Base-by-base conservation (phyloP, 2,329 filamentous ascomycete species). In the Cephalotrichum gorgonifer region DNA sequence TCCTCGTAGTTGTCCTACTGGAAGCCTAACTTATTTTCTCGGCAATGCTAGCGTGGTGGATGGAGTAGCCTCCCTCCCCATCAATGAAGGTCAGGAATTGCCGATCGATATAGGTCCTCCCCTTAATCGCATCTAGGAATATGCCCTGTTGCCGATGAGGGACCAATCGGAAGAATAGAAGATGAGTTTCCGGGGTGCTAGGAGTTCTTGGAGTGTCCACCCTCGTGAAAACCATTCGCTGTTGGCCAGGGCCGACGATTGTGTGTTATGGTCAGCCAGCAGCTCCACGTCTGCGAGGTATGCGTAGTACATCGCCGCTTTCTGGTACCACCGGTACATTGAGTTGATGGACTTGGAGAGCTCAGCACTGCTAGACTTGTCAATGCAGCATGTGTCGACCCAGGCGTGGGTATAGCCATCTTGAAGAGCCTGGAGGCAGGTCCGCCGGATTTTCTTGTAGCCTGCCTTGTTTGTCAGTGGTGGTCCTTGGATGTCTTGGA, bases 161-260 rank as follows among this genome's bases (percentile, higher is more conserved):
- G 25, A 20, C 65, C 64, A 68, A 3, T 45, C 43, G 0, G 15
- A 15, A 33, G 59, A 52, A 53, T 56, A 65, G 50, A 69, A 67
- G 2, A 51, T 17, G 0, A 66, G 22, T 1, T 51, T 35, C 2
- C 12, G 22, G 1, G 62, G 63, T 0, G 64, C 84, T 6, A 88
- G 70, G 0, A 85, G 80, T 62, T 87, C 79, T 59, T 84, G 83
- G 53, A 83, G 66, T 0, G 81, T 86, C 57, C 79, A 76, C n/a
- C 63, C 63, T 76, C 73, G 54, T 1, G 55, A 59, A 48, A 64
- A 65, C 62, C 64, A 66, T 5, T 58, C 53, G 45, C 43, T 52
- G 15, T 6, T 6, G n/a, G 11, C 12, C n/a, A 43, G 22, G 23
- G 39, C 14, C 15, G 51, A 7, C 49, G 50, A 26, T 50, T 50